Evolutionary conservation across 1,284 basidiomycete species (phyloP), one percentile per base, ranked within the genome.

Genomic region (Boletus holoroseus): DNA sequence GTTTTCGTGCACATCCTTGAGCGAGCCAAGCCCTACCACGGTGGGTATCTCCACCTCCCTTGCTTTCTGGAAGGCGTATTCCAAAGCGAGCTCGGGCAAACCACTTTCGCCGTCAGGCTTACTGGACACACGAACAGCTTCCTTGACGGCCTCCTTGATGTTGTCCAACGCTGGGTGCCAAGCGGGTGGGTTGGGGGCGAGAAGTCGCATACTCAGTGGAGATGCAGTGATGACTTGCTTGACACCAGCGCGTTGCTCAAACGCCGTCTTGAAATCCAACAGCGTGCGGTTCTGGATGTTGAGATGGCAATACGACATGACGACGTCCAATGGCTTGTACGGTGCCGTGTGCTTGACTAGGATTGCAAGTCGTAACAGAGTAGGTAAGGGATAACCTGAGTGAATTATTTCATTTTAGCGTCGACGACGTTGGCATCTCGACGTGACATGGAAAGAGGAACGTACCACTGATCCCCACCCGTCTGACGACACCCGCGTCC

Each of bases 121-220:
- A 9, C 73, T 30, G 31, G 50, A 37, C 30, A 38, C 28, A 0
- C 42, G 40, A 7, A 55, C 30, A 7, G 55, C 61, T 2, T 22
- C 38, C 30, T 35, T 43, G 31, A 74, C 73, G 1, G 78, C 81
- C 5, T 70, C 64, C 38, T 68, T 73, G 44, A 91, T 61, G 11
- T 66, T 70, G 5, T 68, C 61, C 5, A 85, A 76, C 3, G 90
- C 91, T 7, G 94, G 94, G 64, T 97, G 94, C 95, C 94, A 98
- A 0, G 67, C 47, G 0, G 91, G 90, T 2, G 82, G 77, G 0
- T 71, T 74, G 4, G 77, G 73, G 0, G 87, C 87, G 35, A 99
- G 76, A 1, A 97, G 78, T 0, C 91, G 91, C 94, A 98, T 98
- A 60, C 83, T 85, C 47, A 98, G 77, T 3, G 95, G 95, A 0